Conservation (phyloP, 2,329 filamentous ascomycete species). For the Epichloe glyceriae region DNA sequence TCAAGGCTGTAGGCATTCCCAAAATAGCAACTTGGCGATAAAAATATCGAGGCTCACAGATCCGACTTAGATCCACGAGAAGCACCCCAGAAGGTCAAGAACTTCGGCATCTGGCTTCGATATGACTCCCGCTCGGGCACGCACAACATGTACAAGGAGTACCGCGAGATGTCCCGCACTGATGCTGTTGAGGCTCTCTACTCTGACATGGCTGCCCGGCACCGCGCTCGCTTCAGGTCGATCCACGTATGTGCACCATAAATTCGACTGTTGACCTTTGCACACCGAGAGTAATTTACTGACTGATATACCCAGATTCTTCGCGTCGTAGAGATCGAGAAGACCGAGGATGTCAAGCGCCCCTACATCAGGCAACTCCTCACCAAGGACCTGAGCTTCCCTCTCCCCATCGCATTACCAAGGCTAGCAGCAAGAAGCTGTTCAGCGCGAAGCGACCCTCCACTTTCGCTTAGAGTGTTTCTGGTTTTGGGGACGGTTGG, state of each 20-base stretch:
- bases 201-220: conserved; percentile 98
- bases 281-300: conserved; percentile 2
- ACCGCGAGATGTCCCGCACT: conserved; percentile 94
- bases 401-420: conserved; percentile 88
- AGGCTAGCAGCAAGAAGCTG: conserved; percentile 74
- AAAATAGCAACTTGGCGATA: background rate
- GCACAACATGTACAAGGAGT: conserved; percentile 99
- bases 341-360: conserved; percentile 87
- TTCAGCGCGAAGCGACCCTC: conserved; percentile 88
- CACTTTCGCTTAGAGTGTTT: conserved; percentile 84
- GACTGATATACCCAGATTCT: conserved; percentile 54
- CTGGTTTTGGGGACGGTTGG: conserved; percentile 36
- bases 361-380: conserved; percentile 99
- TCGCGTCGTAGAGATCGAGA: conserved; percentile 95
- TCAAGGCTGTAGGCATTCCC: conserved; percentile 64
- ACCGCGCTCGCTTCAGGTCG: conserved; percentile 91
- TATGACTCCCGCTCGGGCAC: conserved; percentile 99
- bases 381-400: conserved; percentile 92
- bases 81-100: conserved; percentile 99
- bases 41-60: conserved; percentile 5
- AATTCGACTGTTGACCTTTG: background rate
- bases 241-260: conserved; percentile 67
- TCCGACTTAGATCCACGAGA: conserved; percentile 72
- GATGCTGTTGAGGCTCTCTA: conserved; percentile 95
- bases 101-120: conserved; percentile 99